A percentile compares a stretch with the other conserved stretches of the same genome.
Conservation (phyloP, 306 rosid genomes). For the Castanea mollissima region DNA sequence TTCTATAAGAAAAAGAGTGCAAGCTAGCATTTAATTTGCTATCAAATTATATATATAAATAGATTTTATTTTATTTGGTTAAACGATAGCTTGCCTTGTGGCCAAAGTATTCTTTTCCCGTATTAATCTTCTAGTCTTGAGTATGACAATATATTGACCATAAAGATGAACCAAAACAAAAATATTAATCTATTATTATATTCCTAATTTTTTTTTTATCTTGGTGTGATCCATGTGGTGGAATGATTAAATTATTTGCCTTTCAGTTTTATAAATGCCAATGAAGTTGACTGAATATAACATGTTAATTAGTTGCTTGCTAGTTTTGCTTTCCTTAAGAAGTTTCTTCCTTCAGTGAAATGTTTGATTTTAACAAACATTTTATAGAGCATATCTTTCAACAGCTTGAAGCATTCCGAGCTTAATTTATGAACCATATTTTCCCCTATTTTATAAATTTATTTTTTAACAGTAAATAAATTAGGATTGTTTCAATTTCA, state of each 20-base stretch:
- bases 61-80: slow-evolving; percentile 17
- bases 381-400: neutral
- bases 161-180: neutral
- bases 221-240: neutral
- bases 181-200: neutral
- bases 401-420: neutral
- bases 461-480: neutral
- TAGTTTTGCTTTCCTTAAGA: too few relatives aligned
- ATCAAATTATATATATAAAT: neutral
- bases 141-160: neutral
- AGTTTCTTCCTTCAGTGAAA: too few relatives aligned
- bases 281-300: too few relatives aligned
- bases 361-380: neutral
- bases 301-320: too few relatives aligned
- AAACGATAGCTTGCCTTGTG: slow-evolving; percentile 21
- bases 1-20: slow-evolving; percentile 10
- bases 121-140: neutral
- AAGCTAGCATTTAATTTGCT: slow-evolving; percentile 14
- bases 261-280: neutral
- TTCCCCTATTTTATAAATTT: neutral
- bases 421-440: neutral
- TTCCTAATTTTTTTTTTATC: neutral
- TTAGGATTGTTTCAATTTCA: neutral
- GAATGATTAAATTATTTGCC: neutral
- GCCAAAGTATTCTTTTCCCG: slow-evolving; percentile 19